Evolutionary conservation across 2,329 filamentous ascomycete species (phyloP).

Genomic region (Xylogone sp.): DNA sequence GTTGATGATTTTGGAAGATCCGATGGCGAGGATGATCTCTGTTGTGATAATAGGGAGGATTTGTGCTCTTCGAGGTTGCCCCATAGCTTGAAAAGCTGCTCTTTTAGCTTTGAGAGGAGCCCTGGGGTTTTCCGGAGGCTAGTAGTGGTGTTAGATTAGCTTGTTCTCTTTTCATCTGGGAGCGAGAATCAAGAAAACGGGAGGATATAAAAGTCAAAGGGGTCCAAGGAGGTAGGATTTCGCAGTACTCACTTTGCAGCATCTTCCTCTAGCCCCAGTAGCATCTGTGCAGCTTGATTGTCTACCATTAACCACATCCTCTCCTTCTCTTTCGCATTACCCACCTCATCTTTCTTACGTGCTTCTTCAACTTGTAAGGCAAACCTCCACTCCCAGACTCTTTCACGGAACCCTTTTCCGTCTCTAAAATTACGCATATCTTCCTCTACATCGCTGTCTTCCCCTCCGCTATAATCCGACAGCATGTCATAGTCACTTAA

Average conservation of each 20-base stretch:
- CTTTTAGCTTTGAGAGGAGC: slow-evolving; percentile 51
- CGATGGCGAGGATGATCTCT: slow-evolving; percentile 1
- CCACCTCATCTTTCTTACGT: slow-evolving; percentile 25
- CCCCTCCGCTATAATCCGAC: slow-evolving; percentile 34
- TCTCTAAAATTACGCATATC: slow-evolving; percentile 12
- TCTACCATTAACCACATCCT: slow-evolving; percentile 67
- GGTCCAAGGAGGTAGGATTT: no score
- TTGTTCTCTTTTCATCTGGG: slow-evolving; percentile 1
- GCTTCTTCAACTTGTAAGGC: slow-evolving; percentile 74
- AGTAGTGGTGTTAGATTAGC: slow-evolving; percentile 8
- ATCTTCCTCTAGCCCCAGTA: slow-evolving; percentile 45
- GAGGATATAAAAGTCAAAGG: no score
- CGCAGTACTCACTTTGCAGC: slow-evolving; percentile 53
- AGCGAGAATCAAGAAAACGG: no score
- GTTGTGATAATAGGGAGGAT: slow-evolving; percentile 26
- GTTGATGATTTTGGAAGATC: slow-evolving; percentile 10
- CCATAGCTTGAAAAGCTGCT: slow-evolving; percentile 78
- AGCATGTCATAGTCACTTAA: slow-evolving; percentile 45
- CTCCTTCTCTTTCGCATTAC: slow-evolving; percentile 33
- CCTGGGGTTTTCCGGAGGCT: slow-evolving; percentile 53
- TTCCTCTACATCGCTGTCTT: slow-evolving; percentile 24
- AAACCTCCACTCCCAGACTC: slow-evolving; percentile 79
- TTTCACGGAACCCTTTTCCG: slow-evolving; percentile 17
- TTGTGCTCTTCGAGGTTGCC: slow-evolving; percentile 78
- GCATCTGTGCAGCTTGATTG: slow-evolving; percentile 49